Conservation (phyloP, 164 flowering plant species). For the Berberis thunbergii region DNA sequence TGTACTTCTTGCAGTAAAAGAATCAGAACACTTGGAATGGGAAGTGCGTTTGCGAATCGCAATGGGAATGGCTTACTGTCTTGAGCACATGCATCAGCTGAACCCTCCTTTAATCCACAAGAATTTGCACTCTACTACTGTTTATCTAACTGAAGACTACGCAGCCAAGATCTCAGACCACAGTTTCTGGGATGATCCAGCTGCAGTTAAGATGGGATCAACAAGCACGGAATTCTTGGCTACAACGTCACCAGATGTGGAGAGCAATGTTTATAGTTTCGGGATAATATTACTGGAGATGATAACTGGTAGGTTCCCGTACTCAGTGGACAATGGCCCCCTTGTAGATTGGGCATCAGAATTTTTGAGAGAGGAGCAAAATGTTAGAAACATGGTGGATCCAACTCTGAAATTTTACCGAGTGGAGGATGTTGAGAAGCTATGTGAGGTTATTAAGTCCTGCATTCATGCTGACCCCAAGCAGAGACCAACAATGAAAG, state of each 20-base stretch:
- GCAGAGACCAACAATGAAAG: slow-evolving; percentile 49
- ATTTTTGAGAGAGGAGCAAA: slow-evolving; percentile 26
- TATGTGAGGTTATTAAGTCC: slow-evolving; percentile 37
- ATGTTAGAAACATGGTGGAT: slow-evolving; percentile 44
- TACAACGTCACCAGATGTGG: slow-evolving; percentile 14
- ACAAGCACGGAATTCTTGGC: slow-evolving; percentile 12
- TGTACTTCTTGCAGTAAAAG: slow-evolving; percentile 46
- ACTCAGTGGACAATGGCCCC: slow-evolving; percentile 25
- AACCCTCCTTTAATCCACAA: slow-evolving; percentile 40
- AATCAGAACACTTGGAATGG: slow-evolving; percentile 82
- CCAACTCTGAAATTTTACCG: slow-evolving; percentile 45
- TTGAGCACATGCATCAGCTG: slow-evolving; percentile 66
- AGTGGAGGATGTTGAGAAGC: slow-evolving; percentile 35
- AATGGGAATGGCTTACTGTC: slow-evolving; percentile 82
- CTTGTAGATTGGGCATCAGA: slow-evolving; percentile 52
- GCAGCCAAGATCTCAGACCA: slow-evolving; percentile 65
- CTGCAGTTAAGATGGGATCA: slow-evolving; percentile 20
- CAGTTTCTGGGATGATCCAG: slow-evolving; percentile 33
- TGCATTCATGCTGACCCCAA: slow-evolving; percentile 39
- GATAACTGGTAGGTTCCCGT: slow-evolving; percentile 54
- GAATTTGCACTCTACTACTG: slow-evolving; percentile 45
- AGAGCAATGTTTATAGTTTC: slow-evolving; percentile 49
- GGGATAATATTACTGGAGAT: slow-evolving; percentile 61
- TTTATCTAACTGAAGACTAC: slow-evolving; percentile 68
- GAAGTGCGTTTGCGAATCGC: slow-evolving; percentile 53